Base-by-base conservation (phyloP, 2,329 filamentous ascomycete species). In the Fusarium subglutinans region DNA sequence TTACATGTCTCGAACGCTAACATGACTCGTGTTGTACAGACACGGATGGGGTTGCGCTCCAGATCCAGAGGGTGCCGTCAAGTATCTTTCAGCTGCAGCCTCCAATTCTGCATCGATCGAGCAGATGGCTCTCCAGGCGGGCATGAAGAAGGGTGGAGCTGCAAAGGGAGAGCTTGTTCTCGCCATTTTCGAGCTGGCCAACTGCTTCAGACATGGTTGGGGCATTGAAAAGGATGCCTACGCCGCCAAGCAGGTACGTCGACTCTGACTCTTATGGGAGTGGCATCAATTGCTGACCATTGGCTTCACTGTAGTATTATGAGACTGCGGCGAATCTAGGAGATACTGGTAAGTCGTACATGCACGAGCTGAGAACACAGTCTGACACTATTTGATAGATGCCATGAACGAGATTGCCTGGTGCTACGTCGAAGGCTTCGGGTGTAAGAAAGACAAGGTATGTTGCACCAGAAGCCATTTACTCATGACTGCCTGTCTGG, bases 361-460 rank as follows among this genome's bases (percentile, higher is more conserved):
- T 40, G 30, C 38, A 47, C 38, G 45, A 38, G 40, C 54, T 35
- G 48, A 50, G 53, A 62, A 58, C 66, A 54, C 53, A 59, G 66
- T 50, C 41, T 66, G 48, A 66, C 71, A 47, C 69, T 60, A 55
- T 48, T 60, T 63, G 68, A 69, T 77, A 91, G 96, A 99, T 85
- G 96, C 95, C 66, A 98, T 98, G 95, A 98, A 98, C 81, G 96
- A 98, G 83, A 92, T 92, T 61, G 96, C 92, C 41, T 97, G 95
- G 94, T 99, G 96, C 86, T 98, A 96, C 87, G 83, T 97, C 35
- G 93, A 98, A 81, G 96, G 96, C n/a, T 98, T 97, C 83, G 96
- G 96, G 40, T 96, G 95, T 80, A 96, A 95, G 83, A 99, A 98
- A 83, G 95, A 99, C 86, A 98, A 98, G 93, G 96, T 98, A 88